Evolutionary conservation across 2,329 filamentous ascomycete species (phyloP).

Genomic region (Cercospora sp.): DNA sequence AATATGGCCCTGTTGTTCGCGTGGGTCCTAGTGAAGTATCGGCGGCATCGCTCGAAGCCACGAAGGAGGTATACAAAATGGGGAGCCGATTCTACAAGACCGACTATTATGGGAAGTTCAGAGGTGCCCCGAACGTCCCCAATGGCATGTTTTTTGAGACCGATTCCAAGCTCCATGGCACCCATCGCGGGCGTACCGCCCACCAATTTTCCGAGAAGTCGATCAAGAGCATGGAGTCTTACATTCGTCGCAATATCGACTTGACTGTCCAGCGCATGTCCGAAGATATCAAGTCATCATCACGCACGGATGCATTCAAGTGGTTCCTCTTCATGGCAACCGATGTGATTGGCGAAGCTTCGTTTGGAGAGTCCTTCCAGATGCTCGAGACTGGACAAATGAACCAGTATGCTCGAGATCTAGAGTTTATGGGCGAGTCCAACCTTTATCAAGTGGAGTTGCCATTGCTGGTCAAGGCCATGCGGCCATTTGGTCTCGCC

Average conservation of each 20-base stretch:
- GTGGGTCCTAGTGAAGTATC: neutral
- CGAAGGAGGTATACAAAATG: neutral
- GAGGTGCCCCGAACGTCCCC: neutral
- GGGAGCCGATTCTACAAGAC: neutral
- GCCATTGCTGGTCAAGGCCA: no score
- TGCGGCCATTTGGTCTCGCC: no score
- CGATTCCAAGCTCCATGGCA: neutral
- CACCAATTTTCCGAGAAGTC: neutral
- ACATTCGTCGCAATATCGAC: neutral
- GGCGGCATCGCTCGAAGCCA: neutral
- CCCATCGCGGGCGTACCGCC: neutral
- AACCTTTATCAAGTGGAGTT: no score
- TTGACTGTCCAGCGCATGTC: neutral
- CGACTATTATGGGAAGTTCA: neutral
- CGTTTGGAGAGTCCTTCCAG: neutral
- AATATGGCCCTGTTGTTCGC: neutral
- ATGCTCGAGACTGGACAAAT: neutral
- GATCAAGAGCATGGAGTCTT: neutral
- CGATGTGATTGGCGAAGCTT: neutral
- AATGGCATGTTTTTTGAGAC: neutral
- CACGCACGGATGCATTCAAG: neutral
- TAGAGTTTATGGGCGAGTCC: no score
- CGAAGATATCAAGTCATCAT: neutral
- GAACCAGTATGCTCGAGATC: neutral
- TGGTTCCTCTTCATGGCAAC: neutral